Evolutionary conservation across 2,329 filamentous ascomycete species (phyloP).

Genomic region (Scedosporium apiospermum): DNA sequence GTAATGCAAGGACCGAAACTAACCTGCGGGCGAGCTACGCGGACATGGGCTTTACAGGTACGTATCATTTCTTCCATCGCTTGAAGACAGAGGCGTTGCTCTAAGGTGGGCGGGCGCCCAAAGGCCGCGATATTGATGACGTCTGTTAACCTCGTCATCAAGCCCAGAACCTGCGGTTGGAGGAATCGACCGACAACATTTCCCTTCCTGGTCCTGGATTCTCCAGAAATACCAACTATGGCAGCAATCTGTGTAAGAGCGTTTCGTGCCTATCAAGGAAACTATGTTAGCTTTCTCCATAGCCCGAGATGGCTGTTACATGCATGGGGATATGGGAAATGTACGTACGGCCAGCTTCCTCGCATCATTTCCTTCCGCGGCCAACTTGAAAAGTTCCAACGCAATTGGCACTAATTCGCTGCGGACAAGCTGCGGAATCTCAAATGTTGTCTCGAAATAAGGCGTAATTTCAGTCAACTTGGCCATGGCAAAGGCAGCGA

Average conservation of each 20-base stretch:
- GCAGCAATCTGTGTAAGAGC: constrained; percentile 37
- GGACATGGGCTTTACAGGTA: constrained; percentile 62
- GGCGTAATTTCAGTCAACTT: constrained; percentile 59
- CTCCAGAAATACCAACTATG: constrained; percentile 28
- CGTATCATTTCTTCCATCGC: constrained; percentile 84
- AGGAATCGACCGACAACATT: constrained; percentile 66
- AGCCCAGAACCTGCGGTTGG: constrained; percentile 72
- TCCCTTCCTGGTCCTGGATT: constrained; percentile 35
- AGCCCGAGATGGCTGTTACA: not conserved
- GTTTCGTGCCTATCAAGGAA: constrained; percentile 29
- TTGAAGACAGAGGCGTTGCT: constrained; percentile 68
- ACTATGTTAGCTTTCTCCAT: not conserved
- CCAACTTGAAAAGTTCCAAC: constrained; percentile 72
- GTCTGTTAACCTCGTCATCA: constrained; percentile 76
- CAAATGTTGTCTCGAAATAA: constrained; percentile 52
- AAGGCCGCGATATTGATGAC: constrained; percentile 59
- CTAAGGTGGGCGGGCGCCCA: constrained; percentile 44
- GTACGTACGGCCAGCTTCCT: constrained; percentile 46
- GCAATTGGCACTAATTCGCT: constrained; percentile 67
- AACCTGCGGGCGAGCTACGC: constrained; percentile 77
- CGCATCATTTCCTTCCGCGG: constrained; percentile 56
- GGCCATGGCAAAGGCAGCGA: constrained; percentile 58
- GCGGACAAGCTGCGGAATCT: constrained; percentile 60
- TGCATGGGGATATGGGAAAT: not conserved
- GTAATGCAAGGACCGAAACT: constrained; percentile 14